These are phyloP conservation scores for Alternaria sp. DNA, from an alignment of 2,329 filamentous ascomycete genomes.

Conservation along the genomic window DNA sequence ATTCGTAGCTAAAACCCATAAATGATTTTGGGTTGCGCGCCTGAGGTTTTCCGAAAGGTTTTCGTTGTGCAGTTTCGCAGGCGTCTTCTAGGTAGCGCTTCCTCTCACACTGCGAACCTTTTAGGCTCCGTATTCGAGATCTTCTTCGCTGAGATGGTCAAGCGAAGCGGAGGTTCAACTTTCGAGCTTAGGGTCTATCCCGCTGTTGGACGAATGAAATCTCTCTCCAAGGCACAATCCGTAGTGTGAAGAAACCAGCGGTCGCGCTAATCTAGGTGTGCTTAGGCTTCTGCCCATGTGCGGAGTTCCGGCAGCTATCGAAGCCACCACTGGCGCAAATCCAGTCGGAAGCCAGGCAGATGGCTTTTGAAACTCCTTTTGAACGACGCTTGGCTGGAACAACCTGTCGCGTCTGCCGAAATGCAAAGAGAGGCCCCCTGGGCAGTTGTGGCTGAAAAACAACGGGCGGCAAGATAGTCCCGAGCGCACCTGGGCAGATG, in stretches of 20 bases:
- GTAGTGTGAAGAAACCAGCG: neutral
- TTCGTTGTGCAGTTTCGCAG: neutral
- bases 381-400: neutral
- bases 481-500: too few species aligned
- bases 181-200: neutral
- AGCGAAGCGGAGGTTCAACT: neutral
- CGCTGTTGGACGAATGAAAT: neutral
- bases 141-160: neutral
- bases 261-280: neutral
- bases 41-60: neutral
- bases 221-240: neutral
- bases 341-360: neutral
- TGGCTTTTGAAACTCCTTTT: neutral
- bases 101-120: neutral
- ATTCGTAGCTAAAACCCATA: neutral
- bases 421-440: too few species aligned
- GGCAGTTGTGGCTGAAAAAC: neutral
- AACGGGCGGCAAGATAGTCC: neutral
- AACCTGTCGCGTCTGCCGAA: neutral
- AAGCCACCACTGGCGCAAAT: neutral
- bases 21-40: neutral
- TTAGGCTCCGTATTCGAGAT: neutral
- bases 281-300: too few species aligned
- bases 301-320: neutral
- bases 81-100: neutral